Evolutionary conservation across 805 yeast species (phyloP).

Genomic region (Debaryomyces maramus): DNA sequence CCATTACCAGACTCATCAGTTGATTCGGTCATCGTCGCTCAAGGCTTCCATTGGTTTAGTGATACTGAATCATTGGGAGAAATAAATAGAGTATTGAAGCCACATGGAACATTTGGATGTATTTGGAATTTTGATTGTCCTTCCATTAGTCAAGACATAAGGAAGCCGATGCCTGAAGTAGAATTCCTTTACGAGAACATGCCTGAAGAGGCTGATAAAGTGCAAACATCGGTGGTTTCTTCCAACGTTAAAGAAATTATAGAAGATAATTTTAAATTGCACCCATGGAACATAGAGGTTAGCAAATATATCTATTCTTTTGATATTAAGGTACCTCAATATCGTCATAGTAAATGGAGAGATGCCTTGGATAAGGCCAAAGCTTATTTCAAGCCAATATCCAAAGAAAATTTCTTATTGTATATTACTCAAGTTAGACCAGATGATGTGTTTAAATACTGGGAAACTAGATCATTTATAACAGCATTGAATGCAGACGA

Average conservation of each 20-base stretch:
- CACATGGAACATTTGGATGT: constrained; percentile 49
- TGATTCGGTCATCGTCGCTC: constrained; percentile 56
- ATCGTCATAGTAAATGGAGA: constrained; percentile 50
- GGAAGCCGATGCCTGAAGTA: constrained; percentile 6
- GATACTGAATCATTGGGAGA: constrained; percentile 49
- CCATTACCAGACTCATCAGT: constrained; percentile 45
- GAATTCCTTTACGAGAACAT: constrained; percentile 2
- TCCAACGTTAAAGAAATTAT: constrained; percentile 1
- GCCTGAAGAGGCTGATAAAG: neutral
- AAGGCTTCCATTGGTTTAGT: constrained; percentile 70
- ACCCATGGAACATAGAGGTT: constrained; percentile 39
- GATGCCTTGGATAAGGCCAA: constrained; percentile 26
- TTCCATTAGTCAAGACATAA: constrained; percentile 9
- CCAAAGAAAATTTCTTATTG: constrained; percentile 31
- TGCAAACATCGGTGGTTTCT: neutral
- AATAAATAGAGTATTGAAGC: constrained; percentile 49
- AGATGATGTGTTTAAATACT: constrained; percentile 46
- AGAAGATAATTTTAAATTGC: constrained; percentile 16
- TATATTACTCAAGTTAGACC: constrained; percentile 29
- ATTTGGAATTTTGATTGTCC: constrained; percentile 59
- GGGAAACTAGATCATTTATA: constrained; percentile 57
- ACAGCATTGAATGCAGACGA: constrained; percentile 43
- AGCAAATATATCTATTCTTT: constrained; percentile 32
- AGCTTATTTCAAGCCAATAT: constrained; percentile 33
- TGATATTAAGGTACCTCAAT: constrained; percentile 56